phyloP scores from a whole-genome alignment of 169 alveolate species.

The Cryptosporidium xiaoi region DNA sequence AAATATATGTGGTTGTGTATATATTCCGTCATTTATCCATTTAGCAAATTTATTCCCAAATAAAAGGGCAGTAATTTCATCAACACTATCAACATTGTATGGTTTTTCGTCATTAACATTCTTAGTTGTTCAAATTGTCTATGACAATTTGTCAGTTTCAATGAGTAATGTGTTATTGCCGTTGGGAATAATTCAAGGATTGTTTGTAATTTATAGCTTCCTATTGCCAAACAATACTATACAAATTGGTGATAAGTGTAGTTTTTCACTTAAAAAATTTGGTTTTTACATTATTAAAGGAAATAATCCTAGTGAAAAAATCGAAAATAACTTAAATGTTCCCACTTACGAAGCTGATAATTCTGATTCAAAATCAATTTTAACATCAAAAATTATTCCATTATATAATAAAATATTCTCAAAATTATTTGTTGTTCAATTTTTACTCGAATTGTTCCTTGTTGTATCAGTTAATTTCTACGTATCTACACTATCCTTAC shows the following conservation, averaged over 20 bases:
- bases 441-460: conserved; percentile 28
- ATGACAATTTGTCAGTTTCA: conserved; percentile 16
- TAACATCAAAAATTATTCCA: conserved; percentile 17
- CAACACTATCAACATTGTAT: conserved; percentile 61
- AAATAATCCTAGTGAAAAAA: not conserved
- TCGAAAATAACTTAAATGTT: not conserved
- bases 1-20: conserved; percentile 63
- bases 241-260: conserved; percentile 42
- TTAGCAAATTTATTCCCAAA: conserved; percentile 52
- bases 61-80: conserved; percentile 43
- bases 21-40: conserved; percentile 72
- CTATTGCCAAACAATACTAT: conserved; percentile 29
- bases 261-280: conserved; percentile 23
- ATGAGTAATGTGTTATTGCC: conserved; percentile 10
- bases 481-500: conserved; percentile 59
- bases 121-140: conserved; percentile 18
- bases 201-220: conserved; percentile 29
- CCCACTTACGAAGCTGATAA: not conserved
- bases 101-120: conserved; percentile 69
- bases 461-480: conserved; percentile 68
- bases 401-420: conserved; percentile 24
- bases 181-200: conserved; percentile 39
- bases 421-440: conserved; percentile 51
- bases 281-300: conserved; percentile 30
- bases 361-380: not conserved